Evolutionary conservation across 768 basidiomycete genomes (phyloP).

Genomic region (Leccinum disarticulatum): DNA sequence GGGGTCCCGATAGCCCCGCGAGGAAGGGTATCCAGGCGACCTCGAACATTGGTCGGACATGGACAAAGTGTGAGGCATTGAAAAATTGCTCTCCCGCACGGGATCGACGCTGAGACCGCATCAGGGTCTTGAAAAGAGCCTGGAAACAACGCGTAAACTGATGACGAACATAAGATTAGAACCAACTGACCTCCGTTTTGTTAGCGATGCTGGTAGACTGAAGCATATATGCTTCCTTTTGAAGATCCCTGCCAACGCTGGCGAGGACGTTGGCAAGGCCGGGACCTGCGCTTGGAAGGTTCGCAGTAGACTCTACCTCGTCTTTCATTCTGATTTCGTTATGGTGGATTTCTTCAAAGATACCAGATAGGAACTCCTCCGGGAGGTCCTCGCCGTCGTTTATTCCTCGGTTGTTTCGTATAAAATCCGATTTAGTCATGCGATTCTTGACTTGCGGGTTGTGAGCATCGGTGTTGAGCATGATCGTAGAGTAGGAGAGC

Average conservation of each 20-base stretch:
- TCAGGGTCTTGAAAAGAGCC: constrained; percentile 91
- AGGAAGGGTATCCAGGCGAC: constrained; percentile 99
- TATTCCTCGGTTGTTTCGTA: constrained; percentile 95
- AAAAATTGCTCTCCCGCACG: constrained; percentile 87
- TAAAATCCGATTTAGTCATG: constrained; percentile 90
- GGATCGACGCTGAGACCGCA: constrained; percentile 86
- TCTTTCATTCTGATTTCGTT: constrained; percentile 99
- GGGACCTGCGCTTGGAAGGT: constrained; percentile 48
- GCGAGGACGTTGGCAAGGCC: constrained; percentile 83
- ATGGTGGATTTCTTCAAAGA: constrained; percentile 87
- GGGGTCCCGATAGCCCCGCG: constrained; percentile 89
- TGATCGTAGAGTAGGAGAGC: constrained; percentile 89
- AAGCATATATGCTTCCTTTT: constrained; percentile 93
- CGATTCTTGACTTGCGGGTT: constrained; percentile 92
- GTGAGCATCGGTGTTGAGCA: constrained; percentile 97
- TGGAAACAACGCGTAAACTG: constrained; percentile 29
- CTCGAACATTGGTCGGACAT: constrained; percentile 98
- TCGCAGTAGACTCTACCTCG: constrained; percentile 67
- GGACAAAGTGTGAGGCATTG: constrained; percentile 93
- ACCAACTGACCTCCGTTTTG: constrained; percentile 79
- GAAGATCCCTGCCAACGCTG: constrained; percentile 90
- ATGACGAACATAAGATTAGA: not conserved
- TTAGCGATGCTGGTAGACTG: constrained; percentile 96
- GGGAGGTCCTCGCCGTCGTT: constrained; percentile 89
- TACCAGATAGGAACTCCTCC: constrained; percentile 72